Evolutionary conservation across 352 stramenopile genomes (phyloP), one percentile per base, ranked within the genome.

Genomic region (Peronospora tabacina): DNA sequence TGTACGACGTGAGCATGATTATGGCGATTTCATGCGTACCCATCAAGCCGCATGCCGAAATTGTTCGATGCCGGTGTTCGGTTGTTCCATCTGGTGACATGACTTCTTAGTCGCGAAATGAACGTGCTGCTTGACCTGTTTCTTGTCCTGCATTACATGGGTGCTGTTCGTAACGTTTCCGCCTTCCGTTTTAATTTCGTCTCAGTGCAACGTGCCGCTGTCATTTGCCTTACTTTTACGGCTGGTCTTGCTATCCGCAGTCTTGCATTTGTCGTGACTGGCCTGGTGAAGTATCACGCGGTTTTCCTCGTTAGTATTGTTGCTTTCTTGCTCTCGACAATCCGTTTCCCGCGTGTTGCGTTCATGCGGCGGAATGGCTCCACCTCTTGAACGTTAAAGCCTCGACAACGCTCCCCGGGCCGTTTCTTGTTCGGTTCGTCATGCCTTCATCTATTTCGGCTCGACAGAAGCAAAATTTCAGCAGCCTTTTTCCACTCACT

Each of bases 371-470:
- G 55, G 62, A 65, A 68, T 61, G 51, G 46, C 50, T 68, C 16
- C 55, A 49, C 28, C 41, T 11, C 24, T 34, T 15, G 38, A 59
- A 49, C 49, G 47, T 55, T 43, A 63, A 44, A 66, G 58, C 53
- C 58, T 62, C 42, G 50, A 56, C 56, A 52, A 41, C 22, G 1
- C 22, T 49, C 36, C 44, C 28, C n/a, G 15, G 49, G 47, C 55
- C 55, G 55, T 61, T 68, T 65, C 60, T 68, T 68, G 59, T 63
- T 52, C 58, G 55, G 43, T 49, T 32, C 48, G 29, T 49, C 56
- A 46, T 24, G 24, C 43, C 20, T 29, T 65, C 49, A 51, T 65
- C 60, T 63, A 54, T 67, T 63, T 50, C 9, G 11, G 35, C 46
- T 52, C 32, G 38, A 63, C 43, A 58, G 30, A 22, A 54, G 19